Evolutionary conservation across 1,139 yeast genomes (phyloP), one percentile per base, ranked within the genome.

Genomic region (Wickerhamomyces sp.): DNA sequence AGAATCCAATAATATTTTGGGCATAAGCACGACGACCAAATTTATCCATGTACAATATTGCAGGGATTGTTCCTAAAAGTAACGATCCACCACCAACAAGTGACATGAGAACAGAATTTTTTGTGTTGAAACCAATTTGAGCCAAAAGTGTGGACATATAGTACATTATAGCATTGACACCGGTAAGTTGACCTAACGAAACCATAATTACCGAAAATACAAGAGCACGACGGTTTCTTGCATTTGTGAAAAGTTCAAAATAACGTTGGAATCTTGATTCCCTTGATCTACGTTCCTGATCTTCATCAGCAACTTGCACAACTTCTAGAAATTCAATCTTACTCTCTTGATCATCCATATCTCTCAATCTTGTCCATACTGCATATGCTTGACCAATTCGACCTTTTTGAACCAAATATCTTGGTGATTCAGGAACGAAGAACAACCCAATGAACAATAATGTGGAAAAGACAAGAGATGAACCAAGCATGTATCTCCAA

Each of bases 21-120:
- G 55, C 47, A 56, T 56, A 54, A 11, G 45, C 38, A 38, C 55
- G 67, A 51, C 84, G 68, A 13, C 83, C 83, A 46, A 73, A 70
- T 36, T 61, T 59, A 55, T 76, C 82, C 80, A 76, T 75, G 57
- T 59, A 74, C 38, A 74, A 49, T 36, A 75, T 69, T 10, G 79
- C 82, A 7, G 83, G 83, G 44, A 76, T 74, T 7, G 81, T 70
- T 47, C 82, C 82, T 15, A 77, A 29, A 38, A 76, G 53, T 35
- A 77, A 58, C 2, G 82, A 62, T 16, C 78, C 82, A 47, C 82
- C 82, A 36, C 82, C 81, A 15, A 76, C 82, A 52, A 72, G 61
- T 7, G 77, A 71, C 76, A 72, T 71, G 48, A 70, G 70, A 8
- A 72, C 75, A 15, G 75, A 55, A 37, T 62, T 56, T 45, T 69